Evolutionary conservation across 1,284 basidiomycete species (phyloP).

Genomic region (Chalciporus sp.): DNA sequence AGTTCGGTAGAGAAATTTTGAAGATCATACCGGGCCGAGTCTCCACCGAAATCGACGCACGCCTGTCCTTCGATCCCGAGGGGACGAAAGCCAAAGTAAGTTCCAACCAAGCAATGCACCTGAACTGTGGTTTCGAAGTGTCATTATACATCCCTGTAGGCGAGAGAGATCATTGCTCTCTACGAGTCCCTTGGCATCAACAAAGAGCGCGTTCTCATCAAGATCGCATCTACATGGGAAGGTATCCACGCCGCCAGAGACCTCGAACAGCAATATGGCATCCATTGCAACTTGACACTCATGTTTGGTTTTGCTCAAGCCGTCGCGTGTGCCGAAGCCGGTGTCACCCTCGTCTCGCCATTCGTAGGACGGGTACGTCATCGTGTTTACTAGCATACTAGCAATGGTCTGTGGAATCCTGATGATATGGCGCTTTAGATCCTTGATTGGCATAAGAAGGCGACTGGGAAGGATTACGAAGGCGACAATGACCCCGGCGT

Average conservation of each 20-base stretch:
- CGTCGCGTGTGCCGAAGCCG: slow-evolving; percentile 96
- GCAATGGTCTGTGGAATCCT: neutral
- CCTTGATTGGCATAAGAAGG: slow-evolving; percentile 95
- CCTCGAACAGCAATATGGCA: slow-evolving; percentile 87
- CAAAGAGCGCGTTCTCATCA: slow-evolving; percentile 95
- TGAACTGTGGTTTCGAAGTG: neutral
- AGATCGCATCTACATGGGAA: slow-evolving; percentile 99
- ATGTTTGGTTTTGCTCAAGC: slow-evolving; percentile 98
- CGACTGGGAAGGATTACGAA: slow-evolving; percentile 80
- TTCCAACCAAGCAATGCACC: neutral
- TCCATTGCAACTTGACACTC: slow-evolving; percentile 98
- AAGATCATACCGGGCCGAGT: slow-evolving; percentile 96
- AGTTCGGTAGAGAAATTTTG: slow-evolving; percentile 95
- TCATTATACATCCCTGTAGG: slow-evolving; percentile 46
- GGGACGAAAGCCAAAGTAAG: slow-evolving; percentile 84
- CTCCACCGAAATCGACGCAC: slow-evolving; percentile 97
- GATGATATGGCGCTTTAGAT: slow-evolving; percentile 51
- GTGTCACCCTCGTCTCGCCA: slow-evolving; percentile 95
- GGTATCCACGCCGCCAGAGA: slow-evolving; percentile 98
- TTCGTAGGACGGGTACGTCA: slow-evolving; percentile 92
- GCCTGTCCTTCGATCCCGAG: slow-evolving; percentile 92
- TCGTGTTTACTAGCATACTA: neutral
- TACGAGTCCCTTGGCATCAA: slow-evolving; percentile 90
- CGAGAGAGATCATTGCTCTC: slow-evolving; percentile 89
- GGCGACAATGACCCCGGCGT: slow-evolving; percentile 96